Evolutionary conservation across 305 asterid species (phyloP).

Genomic region (Striga hermonthica): DNA sequence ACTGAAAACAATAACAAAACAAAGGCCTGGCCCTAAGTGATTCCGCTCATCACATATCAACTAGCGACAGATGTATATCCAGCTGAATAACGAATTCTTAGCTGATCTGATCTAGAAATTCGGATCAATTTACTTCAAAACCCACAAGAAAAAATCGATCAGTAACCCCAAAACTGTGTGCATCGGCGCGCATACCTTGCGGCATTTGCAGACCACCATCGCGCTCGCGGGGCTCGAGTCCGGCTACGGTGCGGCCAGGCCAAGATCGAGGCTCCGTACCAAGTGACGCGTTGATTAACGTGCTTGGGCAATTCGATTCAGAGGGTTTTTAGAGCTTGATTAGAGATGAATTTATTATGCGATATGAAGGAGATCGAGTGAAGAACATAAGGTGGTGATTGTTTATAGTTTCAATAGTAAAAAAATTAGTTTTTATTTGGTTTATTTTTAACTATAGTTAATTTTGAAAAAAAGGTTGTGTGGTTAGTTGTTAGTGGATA

Average conservation of each 20-base stretch:
- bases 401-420: too few relatives aligned
- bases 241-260: conserved; percentile 27
- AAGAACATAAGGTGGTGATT: conserved; percentile 16
- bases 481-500: too few relatives aligned
- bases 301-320: conserved; percentile 6
- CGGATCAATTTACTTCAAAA: neutral
- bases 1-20: conserved; percentile 1
- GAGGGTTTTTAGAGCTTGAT: conserved; percentile 40
- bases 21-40: conserved; percentile 12
- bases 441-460: too few relatives aligned
- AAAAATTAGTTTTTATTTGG: too few relatives aligned
- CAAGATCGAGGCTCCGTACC: conserved; percentile 42
- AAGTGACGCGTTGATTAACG: neutral
- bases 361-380: conserved; percentile 20
- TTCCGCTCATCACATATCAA: neutral
- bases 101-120: conserved; percentile 41
- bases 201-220: conserved; percentile 56
- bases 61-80: neutral
- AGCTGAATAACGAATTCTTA: neutral
- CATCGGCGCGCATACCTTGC: conserved; percentile 56
- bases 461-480: too few relatives aligned
- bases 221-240: conserved; percentile 35
- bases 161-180: conserved; percentile 27
- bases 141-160: neutral
- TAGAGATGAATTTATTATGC: neutral